Evolutionary conservation across 805 yeast species (phyloP), one percentile per base, ranked within the genome.

Genomic region (Yarrowia sp.): DNA sequence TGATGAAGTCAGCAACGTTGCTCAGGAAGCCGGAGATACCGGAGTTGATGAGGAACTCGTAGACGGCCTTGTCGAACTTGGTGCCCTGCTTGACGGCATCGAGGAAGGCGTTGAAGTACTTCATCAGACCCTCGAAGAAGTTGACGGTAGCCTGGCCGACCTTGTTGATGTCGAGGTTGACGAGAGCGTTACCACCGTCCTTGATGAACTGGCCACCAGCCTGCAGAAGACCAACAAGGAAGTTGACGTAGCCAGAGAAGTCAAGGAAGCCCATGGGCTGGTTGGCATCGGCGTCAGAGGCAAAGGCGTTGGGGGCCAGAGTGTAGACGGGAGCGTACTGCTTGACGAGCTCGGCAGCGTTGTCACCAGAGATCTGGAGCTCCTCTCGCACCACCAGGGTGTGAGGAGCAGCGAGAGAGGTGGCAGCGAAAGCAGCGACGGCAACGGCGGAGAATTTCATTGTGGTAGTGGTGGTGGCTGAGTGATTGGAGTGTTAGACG

Each of bases 21-120:
- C 32, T 13, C 24, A 51, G 58, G 58, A 51, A 51, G 42, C 35
- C 58, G 32, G 58, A 32, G 32, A 51, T 18, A n/a, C 58, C 58
- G 4, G 58, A 51, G 58, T 51, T 51, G 58, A 51, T 13, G 18
- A 51, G 41, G 58, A 51, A 51, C 42, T 33, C 33, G 58, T 51
- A 33, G 24, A 51, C 42, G 42, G 58, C 58, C 42, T 35, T 51
- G 58, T 51, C 58, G 29, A 51, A 51, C 58, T 51, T 51, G 58
- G 58, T 33, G 4, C 58, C 58, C 31, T 33, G 22, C 58, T 51
- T 33, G 42, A 51, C 42, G 32, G 58, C 58, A 13, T 29, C 58
- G 10, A 51, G 58, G 42, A 51, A 51, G 42, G 58, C 58, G 58
- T 51, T 51, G 58, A 51, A 51, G 58, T 51, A 51, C 31, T 33